These are phyloP conservation scores for Neonectria magnoliae DNA, from an alignment of 2,329 filamentous ascomycete genomes.

Conservation along the genomic window DNA sequence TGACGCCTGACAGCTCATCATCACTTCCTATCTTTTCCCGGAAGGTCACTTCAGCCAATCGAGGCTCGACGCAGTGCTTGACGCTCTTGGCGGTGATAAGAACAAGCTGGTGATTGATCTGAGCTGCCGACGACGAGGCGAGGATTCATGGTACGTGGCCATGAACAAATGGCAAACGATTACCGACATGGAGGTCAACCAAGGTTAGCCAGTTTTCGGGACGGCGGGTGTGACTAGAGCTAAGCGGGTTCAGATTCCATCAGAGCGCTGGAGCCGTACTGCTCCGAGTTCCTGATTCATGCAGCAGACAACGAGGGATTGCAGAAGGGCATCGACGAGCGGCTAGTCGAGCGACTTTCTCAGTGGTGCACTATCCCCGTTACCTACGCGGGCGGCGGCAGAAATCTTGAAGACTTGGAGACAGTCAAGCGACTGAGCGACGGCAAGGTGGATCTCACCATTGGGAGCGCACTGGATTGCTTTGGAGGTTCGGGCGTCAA, in stretches of 20 bases:
- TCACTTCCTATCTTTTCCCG: constrained; percentile 95
- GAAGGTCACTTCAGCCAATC: constrained; percentile 81
- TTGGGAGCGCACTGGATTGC: constrained; percentile 94
- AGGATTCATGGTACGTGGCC: constrained; percentile 89
- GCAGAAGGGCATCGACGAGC: constrained; percentile 89
- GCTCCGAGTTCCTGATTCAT: constrained; percentile 96
- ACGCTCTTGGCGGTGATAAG: constrained; percentile 77
- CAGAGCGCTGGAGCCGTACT: constrained; percentile 83
- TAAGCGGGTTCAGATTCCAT: constrained; percentile 73
- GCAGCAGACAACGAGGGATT: constrained; percentile 96
- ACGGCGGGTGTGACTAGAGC: constrained; percentile 12
- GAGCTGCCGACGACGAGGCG: constrained; percentile 81
- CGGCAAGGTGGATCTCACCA: constrained; percentile 90
- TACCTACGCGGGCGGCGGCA: constrained; percentile 95
- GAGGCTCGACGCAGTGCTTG: constrained; percentile 78
- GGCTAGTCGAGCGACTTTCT: constrained; percentile 79
- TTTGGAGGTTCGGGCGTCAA: constrained; percentile 90
- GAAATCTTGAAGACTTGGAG: constrained; percentile 83
- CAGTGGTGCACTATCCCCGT: constrained; percentile 92
- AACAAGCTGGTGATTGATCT: constrained; percentile 92
- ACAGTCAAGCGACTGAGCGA: constrained; percentile 80
- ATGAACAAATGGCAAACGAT: constrained; percentile 99
- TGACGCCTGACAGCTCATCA: constrained; percentile 77
- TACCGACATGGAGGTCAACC: constrained; percentile 92
- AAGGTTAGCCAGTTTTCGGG: constrained; percentile 70